Evolutionary conservation across 1,284 basidiomycete genomes (phyloP), one percentile per base, ranked within the genome.

Genomic region (Sphaerobolus stellatus): DNA sequence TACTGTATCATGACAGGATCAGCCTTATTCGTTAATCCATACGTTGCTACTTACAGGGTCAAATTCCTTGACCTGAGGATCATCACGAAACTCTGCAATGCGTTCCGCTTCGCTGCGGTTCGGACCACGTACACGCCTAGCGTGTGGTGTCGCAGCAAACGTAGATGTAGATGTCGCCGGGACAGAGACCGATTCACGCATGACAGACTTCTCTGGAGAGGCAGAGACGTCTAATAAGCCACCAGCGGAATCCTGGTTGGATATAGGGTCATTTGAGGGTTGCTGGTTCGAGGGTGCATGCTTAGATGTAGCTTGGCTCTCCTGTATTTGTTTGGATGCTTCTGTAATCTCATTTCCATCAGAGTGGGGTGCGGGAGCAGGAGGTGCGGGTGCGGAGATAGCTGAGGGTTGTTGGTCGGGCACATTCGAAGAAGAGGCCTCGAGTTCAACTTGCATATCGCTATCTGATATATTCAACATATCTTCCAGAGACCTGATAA

Each of bases 71-170:
- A 90, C 87, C 62, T 89, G 86, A 16, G 84, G 84, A 67, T 90
- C 88, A 0, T 76, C 73, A 50, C 81, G 78, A 48, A 90, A 77
- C 63, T 89, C 89, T 41, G 82, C 79, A 59, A 89, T 89, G 24
- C 87, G 82, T 60, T 90, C 87, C 50, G 87, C 85, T 59, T 90
- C 88, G 0, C 86, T 85, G 46, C 88, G 80, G 62, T 90, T 48
- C 8, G 47, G 53, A 22, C 47, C 20, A 38, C 45, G 46, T 22
- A 6, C 28, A 20, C 20, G 22, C 3, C 22, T 14, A 20, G 20
- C 13, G 11, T 22, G 13, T 43, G 13, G 41, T 2, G 20, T 22
- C 22, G 41, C 41, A 27, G 16, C 28, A 5, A 20, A n/a, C 20
- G 41, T 14, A 24, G 22, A 24, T 13, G 11, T 3, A 5, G 13